Evolutionary conservation across 441 rosid species (phyloP), one percentile per base, ranked within the genome.

Genomic region (Populus hybrid): DNA sequence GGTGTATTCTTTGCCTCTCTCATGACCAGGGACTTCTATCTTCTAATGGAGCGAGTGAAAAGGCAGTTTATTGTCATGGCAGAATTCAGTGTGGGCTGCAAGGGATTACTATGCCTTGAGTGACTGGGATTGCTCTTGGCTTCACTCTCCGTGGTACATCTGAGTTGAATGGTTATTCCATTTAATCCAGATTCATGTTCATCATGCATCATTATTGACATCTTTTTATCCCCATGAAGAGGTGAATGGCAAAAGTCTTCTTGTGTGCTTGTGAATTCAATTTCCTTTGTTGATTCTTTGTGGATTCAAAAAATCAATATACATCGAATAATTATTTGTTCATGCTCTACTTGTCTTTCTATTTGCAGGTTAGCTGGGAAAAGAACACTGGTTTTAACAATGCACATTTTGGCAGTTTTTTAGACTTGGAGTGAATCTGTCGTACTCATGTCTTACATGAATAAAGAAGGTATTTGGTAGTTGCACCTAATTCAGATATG

Each of bases 91-190:
- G 14, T n/a, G 31, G 50, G 66, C 35, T 50, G 59, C 59, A 16
- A 42, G 42, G 24, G 63, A 64, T 69, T 45, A n/a, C 23, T 31
- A 36, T 68, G 66, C 38, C 78, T 35, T 2, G 50, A 75, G 72
- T 75, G 21, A 29, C 33, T 23, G 72, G 56, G 63, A 45, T 31
- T 35, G 20, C 23, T 35, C 7, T 35, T 18, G 59, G 59, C 59
- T 6, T 40, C 64, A 24, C 16, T 29, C 36, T 21, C 24, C 64
- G 61, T 21, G 64, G 59, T 53, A 69, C 33, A 35, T 61, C 24
- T 64, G 68, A 33, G 9, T 31, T 72, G 75, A 56, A 72, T 73
- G 26, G 68, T 73, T 23, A 29, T 73, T 73, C 64, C 67, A 73
- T 56, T 33, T 33, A 59, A n/a, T 68, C 7, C 50, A 64, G 29